These are phyloP conservation scores for Pseudonectria foliicola DNA, from an alignment of 2,329 filamentous ascomycete genomes.

Conservation along the genomic window DNA sequence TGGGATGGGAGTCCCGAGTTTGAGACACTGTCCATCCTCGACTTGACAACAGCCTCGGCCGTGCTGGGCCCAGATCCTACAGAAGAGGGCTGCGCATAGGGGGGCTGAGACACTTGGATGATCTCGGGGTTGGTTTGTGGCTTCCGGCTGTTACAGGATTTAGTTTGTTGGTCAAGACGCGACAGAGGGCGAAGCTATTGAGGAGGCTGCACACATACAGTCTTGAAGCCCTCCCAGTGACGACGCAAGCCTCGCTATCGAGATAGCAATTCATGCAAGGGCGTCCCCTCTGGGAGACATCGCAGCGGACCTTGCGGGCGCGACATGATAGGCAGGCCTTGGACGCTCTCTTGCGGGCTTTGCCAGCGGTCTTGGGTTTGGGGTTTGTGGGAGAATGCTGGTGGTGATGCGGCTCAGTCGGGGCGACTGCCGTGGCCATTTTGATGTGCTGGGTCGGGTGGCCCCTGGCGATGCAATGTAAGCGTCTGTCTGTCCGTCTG, in stretches of 20 bases:
- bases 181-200: too few relatives aligned
- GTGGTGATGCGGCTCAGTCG: slow-evolving; percentile 8
- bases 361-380: slow-evolving; percentile 26
- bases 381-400: slow-evolving; percentile 9
- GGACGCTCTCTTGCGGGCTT: slow-evolving; percentile 38
- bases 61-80: slow-evolving; percentile 4
- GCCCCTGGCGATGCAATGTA: neutral
- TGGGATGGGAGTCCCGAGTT: neutral
- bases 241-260: slow-evolving; percentile 38
- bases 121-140: neutral
- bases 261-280: slow-evolving; percentile 48
- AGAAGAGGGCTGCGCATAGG: slow-evolving; percentile 3
- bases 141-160: too few relatives aligned
- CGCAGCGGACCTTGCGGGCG: slow-evolving; percentile 44
- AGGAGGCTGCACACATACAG: too few relatives aligned
- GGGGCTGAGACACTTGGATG: slow-evolving; percentile 3
- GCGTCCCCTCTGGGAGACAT: slow-evolving; percentile 40
- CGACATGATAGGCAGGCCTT: slow-evolving; percentile 46
- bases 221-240: slow-evolving; percentile 33
- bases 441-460: neutral
- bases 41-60: slow-evolving; percentile 9
- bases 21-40: slow-evolving; percentile 3
- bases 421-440: slow-evolving; percentile 6
- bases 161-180: too few relatives aligned
- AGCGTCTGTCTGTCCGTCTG: too few relatives aligned